A percentile compares a stretch with the other conserved stretches of the same genome.
phyloP scores from a whole-genome alignment of 768 basidiomycete species.

The Dictyophora rubrovolvata region DNA sequence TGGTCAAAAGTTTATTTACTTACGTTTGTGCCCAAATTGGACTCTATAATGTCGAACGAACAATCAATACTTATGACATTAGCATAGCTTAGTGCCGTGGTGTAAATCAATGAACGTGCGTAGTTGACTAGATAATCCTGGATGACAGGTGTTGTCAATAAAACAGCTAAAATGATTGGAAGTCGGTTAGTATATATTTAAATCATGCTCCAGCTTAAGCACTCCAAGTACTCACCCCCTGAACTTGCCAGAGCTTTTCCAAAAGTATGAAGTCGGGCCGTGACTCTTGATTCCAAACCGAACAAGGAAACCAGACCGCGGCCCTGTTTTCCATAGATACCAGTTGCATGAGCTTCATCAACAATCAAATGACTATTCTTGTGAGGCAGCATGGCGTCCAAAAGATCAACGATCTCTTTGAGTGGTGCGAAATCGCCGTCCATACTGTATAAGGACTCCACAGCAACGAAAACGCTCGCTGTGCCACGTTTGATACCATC shows the following conservation, averaged over 20 bases:
- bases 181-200: background rate
- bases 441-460: slow-evolving; percentile 93
- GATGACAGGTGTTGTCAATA: slow-evolving; percentile 61
- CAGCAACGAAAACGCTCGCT: slow-evolving; percentile 60
- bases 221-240: slow-evolving; percentile 62
- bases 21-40: slow-evolving; percentile 55
- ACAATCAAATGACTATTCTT: slow-evolving; percentile 68
- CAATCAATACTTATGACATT: slow-evolving; percentile 68
- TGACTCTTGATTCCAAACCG: slow-evolving; percentile 60
- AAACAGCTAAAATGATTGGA: slow-evolving; percentile 42
- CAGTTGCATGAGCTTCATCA: slow-evolving; percentile 92
- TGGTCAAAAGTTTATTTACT: slow-evolving; percentile 12
- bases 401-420: slow-evolving; percentile 44
- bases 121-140: slow-evolving; percentile 87
- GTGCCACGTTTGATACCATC: slow-evolving; percentile 29
- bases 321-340: slow-evolving; percentile 74
- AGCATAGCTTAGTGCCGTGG: slow-evolving; percentile 70
- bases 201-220: slow-evolving; percentile 12
- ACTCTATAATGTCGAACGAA: slow-evolving; percentile 68
- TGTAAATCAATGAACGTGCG: slow-evolving; percentile 84
- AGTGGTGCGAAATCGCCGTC: slow-evolving; percentile 87
- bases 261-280: slow-evolving; percentile 81
- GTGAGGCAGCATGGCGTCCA: slow-evolving; percentile 51
- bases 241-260: slow-evolving; percentile 82
- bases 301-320: slow-evolving; percentile 62